Evolutionary conservation across 2,329 filamentous ascomycete genomes (phyloP).

Genomic region (Coniella lustricola): DNA sequence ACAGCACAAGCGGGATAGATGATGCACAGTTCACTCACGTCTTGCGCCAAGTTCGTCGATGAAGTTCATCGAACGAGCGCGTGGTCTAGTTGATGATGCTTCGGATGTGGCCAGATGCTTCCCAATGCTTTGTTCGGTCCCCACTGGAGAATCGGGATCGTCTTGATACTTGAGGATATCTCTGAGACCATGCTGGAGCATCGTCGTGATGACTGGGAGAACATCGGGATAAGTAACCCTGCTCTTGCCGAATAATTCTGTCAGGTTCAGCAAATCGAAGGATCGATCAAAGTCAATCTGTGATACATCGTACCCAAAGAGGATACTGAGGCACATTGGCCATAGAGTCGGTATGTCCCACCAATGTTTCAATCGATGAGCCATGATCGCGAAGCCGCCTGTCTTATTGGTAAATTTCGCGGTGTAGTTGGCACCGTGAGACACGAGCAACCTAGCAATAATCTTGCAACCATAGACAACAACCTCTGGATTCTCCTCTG

Average conservation of each 20-base stretch:
- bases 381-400: constrained; percentile 82
- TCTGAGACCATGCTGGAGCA: constrained; percentile 81
- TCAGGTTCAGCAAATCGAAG: constrained; percentile 67
- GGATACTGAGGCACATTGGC: constrained; percentile 79
- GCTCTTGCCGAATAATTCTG: constrained; percentile 64
- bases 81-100: constrained; percentile 29
- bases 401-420: constrained; percentile 78
- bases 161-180: constrained; percentile 57
- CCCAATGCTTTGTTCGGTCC: constrained; percentile 18
- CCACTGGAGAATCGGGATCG: constrained; percentile 47
- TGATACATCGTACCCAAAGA: constrained; percentile 78
- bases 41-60: constrained; percentile 50
- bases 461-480: constrained; percentile 78
- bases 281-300: constrained; percentile 64
- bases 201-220: constrained; percentile 70
- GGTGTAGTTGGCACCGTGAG: constrained; percentile 74
- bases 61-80: constrained; percentile 61
- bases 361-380: constrained; percentile 72
- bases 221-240: constrained; percentile 71
- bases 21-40: constrained; percentile 33
- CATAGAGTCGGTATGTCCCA: constrained; percentile 83
- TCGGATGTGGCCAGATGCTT: constrained; percentile 21
- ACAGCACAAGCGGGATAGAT: neutral
- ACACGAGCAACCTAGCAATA: constrained; percentile 72
- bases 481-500: constrained; percentile 77